Evolutionary conservation across 177 flowering plant genomes (phyloP).

Genomic region (Vitis hybrid): DNA sequence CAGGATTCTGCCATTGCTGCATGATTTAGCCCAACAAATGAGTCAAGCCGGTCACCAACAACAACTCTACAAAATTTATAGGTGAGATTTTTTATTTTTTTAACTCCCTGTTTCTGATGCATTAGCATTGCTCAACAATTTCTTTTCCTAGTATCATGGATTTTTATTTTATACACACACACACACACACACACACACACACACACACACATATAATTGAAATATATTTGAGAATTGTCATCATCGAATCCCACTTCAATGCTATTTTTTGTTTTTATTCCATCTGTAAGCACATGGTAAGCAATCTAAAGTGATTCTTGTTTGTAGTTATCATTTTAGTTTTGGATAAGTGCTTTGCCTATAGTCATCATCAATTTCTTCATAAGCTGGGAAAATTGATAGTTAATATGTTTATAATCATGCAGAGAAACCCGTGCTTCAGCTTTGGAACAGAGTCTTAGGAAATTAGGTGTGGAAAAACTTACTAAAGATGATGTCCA

Average conservation of each 20-base stretch:
- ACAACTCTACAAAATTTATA: slow-evolving; percentile 45
- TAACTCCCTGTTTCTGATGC: neutral
- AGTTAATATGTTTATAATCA: neutral
- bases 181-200: no score
- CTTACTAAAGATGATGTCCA: slow-evolving; percentile 94
- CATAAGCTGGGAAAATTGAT: neutral
- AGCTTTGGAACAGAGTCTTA: slow-evolving; percentile 79
- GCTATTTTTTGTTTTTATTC: no score
- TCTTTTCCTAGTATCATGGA: neutral
- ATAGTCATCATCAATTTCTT: neutral
- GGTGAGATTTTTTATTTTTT: slow-evolving; percentile 27
- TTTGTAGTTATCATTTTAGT: no score
- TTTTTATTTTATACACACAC: no score
- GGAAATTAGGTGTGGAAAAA: slow-evolving; percentile 87
- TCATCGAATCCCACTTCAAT: no score
- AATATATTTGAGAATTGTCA: no score
- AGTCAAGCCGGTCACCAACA: slow-evolving; percentile 58
- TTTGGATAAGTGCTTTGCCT: neutral
- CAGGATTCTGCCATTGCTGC: slow-evolving; percentile 61
- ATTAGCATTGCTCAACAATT: neutral
- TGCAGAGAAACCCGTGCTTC: slow-evolving; percentile 81
- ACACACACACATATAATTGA: no score
- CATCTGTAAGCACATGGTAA: no score
- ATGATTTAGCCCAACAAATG: slow-evolving; percentile 60
- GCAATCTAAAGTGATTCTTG: no score